A percentile compares a stretch with the other conserved stretches of the same genome.
phyloP scores from a whole-genome alignment of 331 rosid species.

The Spiraea crenata region DNA sequence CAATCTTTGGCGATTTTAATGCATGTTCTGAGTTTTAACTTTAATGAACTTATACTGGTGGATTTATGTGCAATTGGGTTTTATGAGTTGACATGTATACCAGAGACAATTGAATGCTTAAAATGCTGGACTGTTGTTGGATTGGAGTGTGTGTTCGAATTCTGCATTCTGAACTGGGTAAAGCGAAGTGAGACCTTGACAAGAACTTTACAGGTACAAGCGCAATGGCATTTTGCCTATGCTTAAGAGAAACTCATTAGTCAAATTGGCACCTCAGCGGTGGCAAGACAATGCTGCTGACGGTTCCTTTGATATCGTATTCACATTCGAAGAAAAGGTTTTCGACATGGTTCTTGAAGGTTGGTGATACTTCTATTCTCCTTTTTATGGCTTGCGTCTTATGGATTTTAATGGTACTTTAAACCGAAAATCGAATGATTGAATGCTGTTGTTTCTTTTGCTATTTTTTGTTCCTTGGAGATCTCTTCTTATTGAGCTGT shows the following conservation, averaged over 20 bases:
- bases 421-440: not conserved
- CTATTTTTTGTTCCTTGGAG: not conserved
- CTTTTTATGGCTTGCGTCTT: conserved; percentile 11
- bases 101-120: not conserved
- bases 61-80: not conserved
- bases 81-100: not conserved
- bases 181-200: conserved; percentile 40
- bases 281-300: conserved; percentile 96
- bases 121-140: conserved; percentile 8
- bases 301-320: conserved; percentile 74
- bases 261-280: conserved; percentile 87
- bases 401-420: not conserved
- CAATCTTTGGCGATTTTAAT: not conserved
- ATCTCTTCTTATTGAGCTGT: not conserved
- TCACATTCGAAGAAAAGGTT: conserved; percentile 89
- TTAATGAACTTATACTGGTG: not conserved
- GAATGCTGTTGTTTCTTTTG: not conserved
- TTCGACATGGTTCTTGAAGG: conserved; percentile 96
- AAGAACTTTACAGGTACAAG: conserved; percentile 55
- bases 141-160: not conserved
- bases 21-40: not conserved
- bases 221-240: conserved; percentile 88
- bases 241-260: conserved; percentile 71
- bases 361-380: conserved; percentile 27
- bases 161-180: not conserved